Percentiles rank a stretch among this genome's conserved stretches.
phyloP scores from a whole-genome alignment of 2,329 filamentous ascomycete genomes.

The Aspergillus clavatus region DNA sequence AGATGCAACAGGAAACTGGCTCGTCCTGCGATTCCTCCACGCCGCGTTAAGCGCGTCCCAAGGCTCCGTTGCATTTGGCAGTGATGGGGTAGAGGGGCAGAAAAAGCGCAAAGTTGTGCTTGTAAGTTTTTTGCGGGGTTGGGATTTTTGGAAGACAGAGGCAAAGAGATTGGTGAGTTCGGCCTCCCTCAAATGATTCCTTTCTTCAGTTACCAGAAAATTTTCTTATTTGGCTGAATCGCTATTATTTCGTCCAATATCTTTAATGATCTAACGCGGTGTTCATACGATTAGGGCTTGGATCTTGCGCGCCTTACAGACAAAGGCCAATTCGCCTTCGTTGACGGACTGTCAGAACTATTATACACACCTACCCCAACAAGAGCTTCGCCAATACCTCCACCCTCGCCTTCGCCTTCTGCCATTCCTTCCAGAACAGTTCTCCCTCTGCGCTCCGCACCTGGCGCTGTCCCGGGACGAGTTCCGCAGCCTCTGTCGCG shows the following conservation, averaged over 20 bases:
- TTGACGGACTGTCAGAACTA: constrained; percentile 67
- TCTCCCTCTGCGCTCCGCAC: constrained; percentile 25
- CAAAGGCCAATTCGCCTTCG: constrained; percentile 61
- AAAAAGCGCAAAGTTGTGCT: constrained; percentile 58
- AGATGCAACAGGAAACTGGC: constrained; percentile 53
- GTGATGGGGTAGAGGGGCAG: constrained; percentile 25
- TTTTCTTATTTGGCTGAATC: background rate
- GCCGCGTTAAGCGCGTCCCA: constrained; percentile 37
- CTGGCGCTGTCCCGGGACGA: constrained; percentile 20
- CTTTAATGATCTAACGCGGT: background rate
- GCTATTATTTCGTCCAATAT: too few relatives aligned
- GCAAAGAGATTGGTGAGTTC: constrained; percentile 59
- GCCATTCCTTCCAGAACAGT: constrained; percentile 18
- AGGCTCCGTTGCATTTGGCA: constrained; percentile 14
- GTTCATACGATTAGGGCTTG: constrained; percentile 51
- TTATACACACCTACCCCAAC: constrained; percentile 36
- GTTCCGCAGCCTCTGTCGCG: constrained; percentile 12
- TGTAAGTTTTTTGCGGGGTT: constrained; percentile 76
- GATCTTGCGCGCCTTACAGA: constrained; percentile 60
- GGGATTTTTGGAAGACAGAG: constrained; percentile 71
- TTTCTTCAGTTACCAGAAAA: background rate
- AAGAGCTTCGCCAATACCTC: constrained; percentile 10
- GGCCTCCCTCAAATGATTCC: background rate
- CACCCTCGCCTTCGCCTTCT: constrained; percentile 12
- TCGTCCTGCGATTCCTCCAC: constrained; percentile 50